Percentiles rank a stretch among this genome's conserved stretches.
These are phyloP conservation scores for Phytophthora agathidicida DNA, from an alignment of 352 stramenopile genomes.

Conservation along the genomic window DNA sequence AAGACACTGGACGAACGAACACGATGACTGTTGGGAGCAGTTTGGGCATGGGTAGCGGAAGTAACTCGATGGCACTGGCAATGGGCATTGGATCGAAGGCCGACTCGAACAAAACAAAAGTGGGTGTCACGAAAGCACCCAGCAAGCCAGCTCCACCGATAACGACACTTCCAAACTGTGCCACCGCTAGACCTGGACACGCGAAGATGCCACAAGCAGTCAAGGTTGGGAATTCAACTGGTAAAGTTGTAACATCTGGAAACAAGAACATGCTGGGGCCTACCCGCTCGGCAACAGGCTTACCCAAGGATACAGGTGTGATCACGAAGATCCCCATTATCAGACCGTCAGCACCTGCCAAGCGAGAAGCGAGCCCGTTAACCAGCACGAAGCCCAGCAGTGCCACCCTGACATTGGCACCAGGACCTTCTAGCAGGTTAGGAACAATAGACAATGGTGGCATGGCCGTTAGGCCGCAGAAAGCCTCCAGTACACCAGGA, in stretches of 20 bases:
- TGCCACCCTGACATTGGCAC: slow-evolving; percentile 19
- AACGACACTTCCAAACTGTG: slow-evolving; percentile 74
- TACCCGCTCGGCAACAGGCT: slow-evolving; percentile 38
- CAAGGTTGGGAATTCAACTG: slow-evolving; percentile 57
- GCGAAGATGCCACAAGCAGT: slow-evolving; percentile 58
- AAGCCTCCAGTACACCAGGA: slow-evolving; percentile 19
- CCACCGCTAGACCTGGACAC: slow-evolving; percentile 47
- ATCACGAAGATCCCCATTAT: slow-evolving; percentile 85
- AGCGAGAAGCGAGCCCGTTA: slow-evolving; percentile 70
- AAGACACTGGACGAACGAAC: slow-evolving; percentile 49
- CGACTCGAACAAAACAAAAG: slow-evolving; percentile 49
- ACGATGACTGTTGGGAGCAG: slow-evolving; percentile 17
- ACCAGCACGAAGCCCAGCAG: slow-evolving; percentile 52
- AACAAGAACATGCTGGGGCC: slow-evolving; percentile 45
- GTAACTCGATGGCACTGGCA: slow-evolving; percentile 36
- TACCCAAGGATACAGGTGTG: slow-evolving; percentile 48
- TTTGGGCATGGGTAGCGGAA: slow-evolving; percentile 31
- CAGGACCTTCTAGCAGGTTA: slow-evolving; percentile 34
- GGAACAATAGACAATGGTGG: slow-evolving; percentile 39
- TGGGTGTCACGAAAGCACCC: slow-evolving; percentile 43
- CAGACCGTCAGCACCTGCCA: slow-evolving; percentile 64
- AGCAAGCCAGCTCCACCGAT: slow-evolving; percentile 56
- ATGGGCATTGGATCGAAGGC: slow-evolving; percentile 44
- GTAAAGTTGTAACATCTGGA: slow-evolving; percentile 46
- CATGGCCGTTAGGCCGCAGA: slow-evolving; percentile 28